Evolutionary conservation across 176 grass and related monocot species (phyloP).

Genomic region (Stipa capillata): DNA sequence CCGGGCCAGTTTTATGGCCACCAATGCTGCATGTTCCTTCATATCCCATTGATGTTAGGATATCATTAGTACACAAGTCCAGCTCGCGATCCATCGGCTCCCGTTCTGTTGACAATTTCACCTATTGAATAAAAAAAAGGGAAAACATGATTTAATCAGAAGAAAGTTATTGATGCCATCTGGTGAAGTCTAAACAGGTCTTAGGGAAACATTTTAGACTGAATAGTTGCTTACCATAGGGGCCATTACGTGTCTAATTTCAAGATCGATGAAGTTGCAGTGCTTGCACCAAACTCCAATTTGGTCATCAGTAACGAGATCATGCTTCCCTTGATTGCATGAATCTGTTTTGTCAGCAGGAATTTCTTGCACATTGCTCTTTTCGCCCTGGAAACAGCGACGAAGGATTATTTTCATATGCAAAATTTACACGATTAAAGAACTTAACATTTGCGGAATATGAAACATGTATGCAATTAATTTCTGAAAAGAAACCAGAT

Average conservation of each 20-base stretch:
- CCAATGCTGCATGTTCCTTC: neutral
- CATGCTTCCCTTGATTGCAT: constrained; percentile 49
- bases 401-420: neutral
- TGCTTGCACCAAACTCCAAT: constrained; percentile 58
- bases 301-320: constrained; percentile 60
- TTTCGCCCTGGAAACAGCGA: constrained; percentile 19
- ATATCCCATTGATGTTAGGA: constrained; percentile 22
- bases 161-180: neutral
- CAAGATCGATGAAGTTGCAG: constrained; percentile 44
- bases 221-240: constrained; percentile 46
- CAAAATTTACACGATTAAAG: neutral
- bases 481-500: neutral
- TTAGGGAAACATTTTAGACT: neutral
- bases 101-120: constrained; percentile 5
- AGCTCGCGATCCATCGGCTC: neutral
- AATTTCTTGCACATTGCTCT: neutral
- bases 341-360: neutral
- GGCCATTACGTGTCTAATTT: constrained; percentile 66
- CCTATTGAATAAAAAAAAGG: constrained; percentile 14
- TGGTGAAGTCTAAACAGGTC: neutral
- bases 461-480: neutral
- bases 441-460: neutral
- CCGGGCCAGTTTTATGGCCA: constrained; percentile 25
- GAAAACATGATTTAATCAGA: neutral
- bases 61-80: constrained; percentile 20